phyloP scores from a whole-genome alignment of 805 yeast species.

The Saccharomycopsis olivae region DNA sequence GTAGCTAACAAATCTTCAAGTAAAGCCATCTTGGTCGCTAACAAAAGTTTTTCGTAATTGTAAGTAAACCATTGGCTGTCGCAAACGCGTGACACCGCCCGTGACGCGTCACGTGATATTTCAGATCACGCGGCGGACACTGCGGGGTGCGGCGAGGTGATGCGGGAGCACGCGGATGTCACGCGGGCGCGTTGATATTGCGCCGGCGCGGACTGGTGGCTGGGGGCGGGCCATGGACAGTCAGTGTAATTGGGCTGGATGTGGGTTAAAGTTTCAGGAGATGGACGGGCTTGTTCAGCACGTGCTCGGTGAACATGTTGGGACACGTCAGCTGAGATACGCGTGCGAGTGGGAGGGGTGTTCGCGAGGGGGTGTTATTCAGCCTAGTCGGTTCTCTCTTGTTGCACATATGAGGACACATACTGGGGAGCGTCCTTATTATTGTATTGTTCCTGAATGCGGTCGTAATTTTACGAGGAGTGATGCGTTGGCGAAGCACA shows the following conservation, averaged over 20 bases:
- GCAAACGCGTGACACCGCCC: no score
- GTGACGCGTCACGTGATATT: no score
- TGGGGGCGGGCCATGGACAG: no score
- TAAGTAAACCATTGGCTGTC: no score
- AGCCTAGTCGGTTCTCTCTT: slow-evolving; percentile 46
- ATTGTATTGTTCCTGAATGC: slow-evolving; percentile 60
- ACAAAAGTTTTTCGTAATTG: no score
- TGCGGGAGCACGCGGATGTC: no score
- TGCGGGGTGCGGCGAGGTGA: no score
- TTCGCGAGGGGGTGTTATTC: slow-evolving; percentile 37
- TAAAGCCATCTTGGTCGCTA: slow-evolving; percentile 35
- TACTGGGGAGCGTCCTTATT: slow-evolving; percentile 56
- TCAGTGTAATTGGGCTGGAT: slow-evolving; percentile 15
- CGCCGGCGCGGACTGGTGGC: no score
- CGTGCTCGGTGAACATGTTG: slow-evolving; percentile 30
- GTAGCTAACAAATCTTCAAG: slow-evolving; percentile 37
- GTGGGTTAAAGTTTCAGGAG: slow-evolving; percentile 20
- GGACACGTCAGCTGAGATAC: slow-evolving; percentile 28
- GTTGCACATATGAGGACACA: slow-evolving; percentile 56
- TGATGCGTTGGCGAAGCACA: slow-evolving; percentile 56
- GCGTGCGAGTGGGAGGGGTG: slow-evolving; percentile 58
- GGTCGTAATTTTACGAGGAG: slow-evolving; percentile 45
- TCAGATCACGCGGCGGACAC: no score
- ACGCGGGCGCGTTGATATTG: no score
- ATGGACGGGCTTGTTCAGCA: slow-evolving; percentile 32